A percentile compares a stretch with the other conserved stretches of the same genome.
Conservation (phyloP, 495 filamentous ascomycete species). For the Aspergillus affinis region DNA sequence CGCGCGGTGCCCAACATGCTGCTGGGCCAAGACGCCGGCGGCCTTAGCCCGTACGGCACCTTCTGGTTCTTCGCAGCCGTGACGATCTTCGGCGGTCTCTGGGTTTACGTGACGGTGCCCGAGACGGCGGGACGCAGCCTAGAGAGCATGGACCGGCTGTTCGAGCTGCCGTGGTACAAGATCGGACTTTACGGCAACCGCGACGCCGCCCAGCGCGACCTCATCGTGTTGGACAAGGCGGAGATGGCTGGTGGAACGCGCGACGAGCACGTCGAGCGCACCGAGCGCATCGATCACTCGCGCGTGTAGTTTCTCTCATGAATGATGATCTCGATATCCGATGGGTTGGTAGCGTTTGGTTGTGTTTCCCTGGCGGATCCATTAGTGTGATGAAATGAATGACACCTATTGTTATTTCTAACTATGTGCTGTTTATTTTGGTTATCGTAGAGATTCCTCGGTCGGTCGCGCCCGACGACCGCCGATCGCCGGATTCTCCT, state of each 20-base stretch:
- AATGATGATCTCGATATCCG: not conserved
- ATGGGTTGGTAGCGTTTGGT: not conserved
- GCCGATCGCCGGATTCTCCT: too few species aligned
- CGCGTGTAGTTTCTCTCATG: not conserved
- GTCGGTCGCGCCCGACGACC: too few species aligned
- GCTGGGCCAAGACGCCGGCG: slow-evolving; percentile 43
- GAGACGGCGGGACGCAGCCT: slow-evolving; percentile 43
- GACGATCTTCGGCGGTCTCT: slow-evolving; percentile 56
- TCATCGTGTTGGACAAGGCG: slow-evolving; percentile 30
- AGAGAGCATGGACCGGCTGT: slow-evolving; percentile 65
- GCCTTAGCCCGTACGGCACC: slow-evolving; percentile 52
- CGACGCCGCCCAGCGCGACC: slow-evolving; percentile 53
- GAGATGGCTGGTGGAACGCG: slow-evolving; percentile 17
- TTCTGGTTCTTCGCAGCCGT: slow-evolving; percentile 69
- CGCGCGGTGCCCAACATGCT: slow-evolving; percentile 56
- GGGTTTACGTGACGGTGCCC: slow-evolving; percentile 55
- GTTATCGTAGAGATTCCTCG: too few species aligned
- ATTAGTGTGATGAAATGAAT: not conserved
- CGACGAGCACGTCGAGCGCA: slow-evolving; percentile 6
- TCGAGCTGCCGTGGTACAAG: slow-evolving; percentile 64
- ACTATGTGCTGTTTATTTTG: too few species aligned
- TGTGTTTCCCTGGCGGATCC: not conserved
- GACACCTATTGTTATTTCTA: too few species aligned
- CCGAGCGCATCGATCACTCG: not conserved
- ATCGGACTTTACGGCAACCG: slow-evolving; percentile 60